Percentiles rank a stretch among this genome's conserved stretches.
These are phyloP conservation scores for Aristolochia contorta DNA, from an alignment of 164 flowering plant genomes.

Conservation along the genomic window DNA sequence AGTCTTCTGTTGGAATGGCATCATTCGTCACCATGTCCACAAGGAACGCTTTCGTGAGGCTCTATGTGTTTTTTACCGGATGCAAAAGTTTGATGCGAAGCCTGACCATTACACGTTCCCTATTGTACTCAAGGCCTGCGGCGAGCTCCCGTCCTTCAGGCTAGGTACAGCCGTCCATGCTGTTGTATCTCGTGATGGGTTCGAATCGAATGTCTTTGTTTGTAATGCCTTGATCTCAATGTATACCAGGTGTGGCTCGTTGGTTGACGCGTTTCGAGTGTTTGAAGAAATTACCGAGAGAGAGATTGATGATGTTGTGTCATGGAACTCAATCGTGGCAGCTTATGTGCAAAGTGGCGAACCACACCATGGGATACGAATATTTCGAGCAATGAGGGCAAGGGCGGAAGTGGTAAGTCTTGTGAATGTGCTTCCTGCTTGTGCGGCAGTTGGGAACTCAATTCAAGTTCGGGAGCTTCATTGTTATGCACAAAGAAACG, in stretches of 20 bases:
- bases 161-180: constrained; percentile 40
- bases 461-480: constrained; percentile 40
- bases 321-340: constrained; percentile 68
- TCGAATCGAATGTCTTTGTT: constrained; percentile 58
- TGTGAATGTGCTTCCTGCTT: constrained; percentile 59
- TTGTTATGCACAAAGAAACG: constrained; percentile 33
- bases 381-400: constrained; percentile 33
- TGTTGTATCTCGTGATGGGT: constrained; percentile 28
- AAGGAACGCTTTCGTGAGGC: constrained; percentile 12
- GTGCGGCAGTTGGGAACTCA: constrained; percentile 23
- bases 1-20: constrained; percentile 42
- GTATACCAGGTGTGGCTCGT: constrained; percentile 48
- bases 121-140: constrained; percentile 43
- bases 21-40: constrained; percentile 22
- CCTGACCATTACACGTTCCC: constrained; percentile 55
- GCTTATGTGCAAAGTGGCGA: constrained; percentile 41
- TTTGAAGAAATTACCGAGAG: constrained; percentile 48
- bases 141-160: constrained; percentile 28
- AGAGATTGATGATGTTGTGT: constrained; percentile 39
- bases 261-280: constrained; percentile 32
- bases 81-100: constrained; percentile 27
- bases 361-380: constrained; percentile 21
- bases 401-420: constrained; percentile 53
- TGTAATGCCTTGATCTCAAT: constrained; percentile 50
- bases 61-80: constrained; percentile 19